These are phyloP conservation scores for Fraxinus sp. DNA, from an alignment of 305 asterid species.

Conservation along the genomic window DNA sequence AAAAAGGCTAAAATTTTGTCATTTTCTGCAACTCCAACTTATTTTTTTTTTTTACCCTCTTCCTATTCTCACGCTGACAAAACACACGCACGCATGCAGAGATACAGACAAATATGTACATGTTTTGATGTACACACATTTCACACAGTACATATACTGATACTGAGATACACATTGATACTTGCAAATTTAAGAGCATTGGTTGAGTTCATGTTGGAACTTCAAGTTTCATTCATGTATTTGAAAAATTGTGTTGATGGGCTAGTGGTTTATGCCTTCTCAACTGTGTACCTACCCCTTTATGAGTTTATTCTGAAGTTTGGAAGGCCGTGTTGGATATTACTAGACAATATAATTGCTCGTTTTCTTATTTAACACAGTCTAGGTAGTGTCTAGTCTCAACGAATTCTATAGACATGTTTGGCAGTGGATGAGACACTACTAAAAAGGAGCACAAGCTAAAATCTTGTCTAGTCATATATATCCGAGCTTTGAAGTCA, in stretches of 20 bases:
- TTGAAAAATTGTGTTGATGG: slow-evolving; percentile 1
- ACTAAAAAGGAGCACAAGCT: too few species aligned
- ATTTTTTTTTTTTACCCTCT: not conserved
- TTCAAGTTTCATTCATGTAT: slow-evolving; percentile 11
- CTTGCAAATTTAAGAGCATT: not conserved
- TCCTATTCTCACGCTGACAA: slow-evolving; percentile 5
- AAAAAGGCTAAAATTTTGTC: slow-evolving; percentile 30
- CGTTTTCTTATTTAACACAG: too few species aligned
- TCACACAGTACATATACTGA: not conserved
- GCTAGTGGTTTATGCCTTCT: slow-evolving; percentile 23
- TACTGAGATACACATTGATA: slow-evolving; percentile 17
- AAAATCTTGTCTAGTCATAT: not conserved
- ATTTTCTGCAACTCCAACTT: slow-evolving; percentile 23
- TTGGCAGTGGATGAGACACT: not conserved
- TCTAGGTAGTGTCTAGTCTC: not conserved
- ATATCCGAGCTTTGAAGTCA: too few species aligned
- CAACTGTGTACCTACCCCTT: slow-evolving; percentile 23
- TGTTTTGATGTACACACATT: not conserved
- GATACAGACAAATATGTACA: not conserved
- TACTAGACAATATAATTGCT: not conserved
- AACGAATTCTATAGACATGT: not conserved
- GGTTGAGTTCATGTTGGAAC: slow-evolving; percentile 4
- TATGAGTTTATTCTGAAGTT: not conserved
- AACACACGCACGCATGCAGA: slow-evolving; percentile 14
- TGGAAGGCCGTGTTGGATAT: not conserved